Evolutionary conservation across 768 basidiomycete genomes (phyloP), one percentile per base, ranked within the genome.

Genomic region (Lactifluus piperatus): DNA sequence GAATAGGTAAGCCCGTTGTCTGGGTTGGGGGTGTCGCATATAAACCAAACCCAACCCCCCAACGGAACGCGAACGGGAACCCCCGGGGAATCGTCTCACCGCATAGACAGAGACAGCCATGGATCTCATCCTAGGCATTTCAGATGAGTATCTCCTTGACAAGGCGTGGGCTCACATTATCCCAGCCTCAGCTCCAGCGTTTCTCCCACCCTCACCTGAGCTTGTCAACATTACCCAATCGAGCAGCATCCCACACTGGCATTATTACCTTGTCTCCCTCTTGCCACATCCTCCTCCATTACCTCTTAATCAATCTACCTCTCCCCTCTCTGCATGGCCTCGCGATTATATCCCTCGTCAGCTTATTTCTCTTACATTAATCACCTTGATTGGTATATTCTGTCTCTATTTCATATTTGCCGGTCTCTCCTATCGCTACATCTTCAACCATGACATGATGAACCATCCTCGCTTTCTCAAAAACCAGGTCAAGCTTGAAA

Each of bases 381-480:
- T 98, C 63, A 94, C 93, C 1, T 72, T 89, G 54, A 65, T 91
- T 58, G 94, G 94, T 60, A 89, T 95, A 58, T 81, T 87, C 66
- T 24, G 85, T 50, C 79, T 99, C 48, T 99, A 99, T 73, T 94
- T 97, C 73, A 52, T 86, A 26, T 88, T 97, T 65, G 94, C 93
- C n/a, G 75, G 79, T 44, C 71, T 90, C 26, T 93, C 92, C 3
- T 99, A 91, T 74, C 72, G 73, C 45, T 85, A 79, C 72, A 82
- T 98, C 56, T 99, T 97, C 81, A 93, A 98, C 74, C 88, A 88
- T 68, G 88, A 87, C 22, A 97, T 88, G 92, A 94, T 89, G 86
- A 78, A 80, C 32, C 97, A 99, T 73, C 97, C 97, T 0, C 81
- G 90, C 30, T 99, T 94, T 75, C 76, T 97, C 46, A 86, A 90